Conservation (phyloP, 1,139 yeast species). For the Diutina mesorugosa region DNA sequence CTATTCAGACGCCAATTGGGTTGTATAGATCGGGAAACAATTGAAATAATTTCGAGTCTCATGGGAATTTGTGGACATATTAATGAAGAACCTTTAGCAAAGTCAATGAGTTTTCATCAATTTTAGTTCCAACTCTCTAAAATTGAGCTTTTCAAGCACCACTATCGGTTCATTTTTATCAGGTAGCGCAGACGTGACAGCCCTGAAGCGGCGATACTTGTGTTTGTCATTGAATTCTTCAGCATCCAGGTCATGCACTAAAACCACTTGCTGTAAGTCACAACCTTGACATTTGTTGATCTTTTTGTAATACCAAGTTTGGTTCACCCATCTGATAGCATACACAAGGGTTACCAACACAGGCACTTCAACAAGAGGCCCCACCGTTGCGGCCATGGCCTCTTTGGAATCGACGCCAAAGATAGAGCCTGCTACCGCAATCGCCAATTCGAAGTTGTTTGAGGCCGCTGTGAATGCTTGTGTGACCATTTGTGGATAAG, state of each 20-base stretch:
- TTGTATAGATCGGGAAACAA: too few species aligned
- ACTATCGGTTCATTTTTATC: background rate
- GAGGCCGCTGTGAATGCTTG: constrained; percentile 49
- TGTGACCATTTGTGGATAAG: constrained; percentile 31
- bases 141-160: background rate
- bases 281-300: background rate
- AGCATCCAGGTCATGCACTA: background rate
- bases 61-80: too few species aligned
- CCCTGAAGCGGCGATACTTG: background rate
- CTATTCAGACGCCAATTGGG: too few species aligned
- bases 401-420: background rate
- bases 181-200: background rate
- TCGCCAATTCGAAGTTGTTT: constrained; percentile 23
- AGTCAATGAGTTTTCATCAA: background rate
- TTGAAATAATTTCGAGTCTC: too few species aligned
- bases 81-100: too few species aligned
- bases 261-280: background rate
- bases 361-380: background rate
- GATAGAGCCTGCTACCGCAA: background rate
- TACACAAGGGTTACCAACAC: background rate
- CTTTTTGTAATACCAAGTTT: background rate
- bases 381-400: background rate
- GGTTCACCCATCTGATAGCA: background rate
- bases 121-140: background rate
- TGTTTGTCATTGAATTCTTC: background rate